Base-by-base conservation (phyloP, 495 filamentous ascomycete species). In the Daldinia childiae region DNA sequence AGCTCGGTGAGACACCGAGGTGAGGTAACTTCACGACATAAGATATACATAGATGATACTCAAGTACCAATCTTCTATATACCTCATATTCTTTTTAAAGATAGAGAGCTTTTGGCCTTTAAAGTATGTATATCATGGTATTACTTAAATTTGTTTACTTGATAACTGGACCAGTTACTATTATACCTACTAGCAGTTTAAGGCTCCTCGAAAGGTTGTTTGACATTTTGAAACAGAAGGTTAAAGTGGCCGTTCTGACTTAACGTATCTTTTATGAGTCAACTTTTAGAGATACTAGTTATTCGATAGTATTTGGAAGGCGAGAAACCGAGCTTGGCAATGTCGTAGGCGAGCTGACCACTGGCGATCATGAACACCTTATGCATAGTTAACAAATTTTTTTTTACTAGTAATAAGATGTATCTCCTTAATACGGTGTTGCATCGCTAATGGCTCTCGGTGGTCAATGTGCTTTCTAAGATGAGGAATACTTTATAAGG, bases 21-120 rank as follows among this genome's bases (percentile, higher is more conserved):
- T n/a, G 50, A 52, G 12, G 26, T 30, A 68, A 65, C 65, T 41
- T 57, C 58, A 66, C 30, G 12, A 27, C 64, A 65, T 24, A 5
- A 30, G 24, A 36, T 59, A 45, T 26, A 36, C 52, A 45, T 26
- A 43, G 14, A n/a, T 52, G 24, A 52, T 52, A 52, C 6, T 26
- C 1, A 9, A 17, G 21, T 48, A 21, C 1, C 7, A 9, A 48
- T 11, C 41, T 48, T 48, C 3, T 48, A 36, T 45, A 17, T 48
- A 7, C 19, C 15, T 48, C 41, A 1, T 21, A 11, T 14, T 21
- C 17, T 14, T 2, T 41, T 41, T 6, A 41, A 41, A 6, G 38
- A 41, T 41, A 14, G 11, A 14, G 32, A 36, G 11, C 32, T 36
- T 34, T 36, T 36, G 11, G 32, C 0, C 11, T 36, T 36, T 6